phyloP scores from a whole-genome alignment of 345 rosid genomes.

The Eucalyptus urophylla region DNA sequence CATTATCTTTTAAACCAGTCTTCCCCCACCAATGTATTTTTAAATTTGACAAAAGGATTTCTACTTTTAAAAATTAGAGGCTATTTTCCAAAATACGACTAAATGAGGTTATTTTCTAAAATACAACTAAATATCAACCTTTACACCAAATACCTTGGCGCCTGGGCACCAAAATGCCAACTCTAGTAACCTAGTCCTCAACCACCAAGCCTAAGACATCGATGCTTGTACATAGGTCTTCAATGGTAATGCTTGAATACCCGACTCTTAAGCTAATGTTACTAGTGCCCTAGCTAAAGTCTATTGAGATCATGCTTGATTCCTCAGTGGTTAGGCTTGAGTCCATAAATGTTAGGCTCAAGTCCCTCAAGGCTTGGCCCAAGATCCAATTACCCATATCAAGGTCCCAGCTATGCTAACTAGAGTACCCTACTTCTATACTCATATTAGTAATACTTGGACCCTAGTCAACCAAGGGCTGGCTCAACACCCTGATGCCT shows the following conservation, averaged over 20 bases:
- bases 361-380: neutral
- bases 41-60: too few relatives aligned
- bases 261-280: accelerated
- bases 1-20: neutral
- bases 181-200: neutral
- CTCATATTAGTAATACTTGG: neutral
- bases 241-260: neutral
- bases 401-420: accelerated
- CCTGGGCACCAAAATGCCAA: accelerated
- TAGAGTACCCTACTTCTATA: neutral
- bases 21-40: neutral
- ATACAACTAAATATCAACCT: too few relatives aligned
- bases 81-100: neutral
- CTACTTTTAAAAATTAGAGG: neutral
- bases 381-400: neutral
- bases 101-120: too few relatives aligned
- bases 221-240: neutral
- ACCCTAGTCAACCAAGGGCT: neutral
- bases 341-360: neutral
- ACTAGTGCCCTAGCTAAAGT: neutral
- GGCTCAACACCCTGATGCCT: accelerated
- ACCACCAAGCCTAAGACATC: neutral
- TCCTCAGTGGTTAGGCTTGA: neutral
- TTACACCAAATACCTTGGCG: neutral
- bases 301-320: neutral